Conservation (phyloP, 2,329 filamentous ascomycete species). For the Paracorniculantispora psalliotae region DNA sequence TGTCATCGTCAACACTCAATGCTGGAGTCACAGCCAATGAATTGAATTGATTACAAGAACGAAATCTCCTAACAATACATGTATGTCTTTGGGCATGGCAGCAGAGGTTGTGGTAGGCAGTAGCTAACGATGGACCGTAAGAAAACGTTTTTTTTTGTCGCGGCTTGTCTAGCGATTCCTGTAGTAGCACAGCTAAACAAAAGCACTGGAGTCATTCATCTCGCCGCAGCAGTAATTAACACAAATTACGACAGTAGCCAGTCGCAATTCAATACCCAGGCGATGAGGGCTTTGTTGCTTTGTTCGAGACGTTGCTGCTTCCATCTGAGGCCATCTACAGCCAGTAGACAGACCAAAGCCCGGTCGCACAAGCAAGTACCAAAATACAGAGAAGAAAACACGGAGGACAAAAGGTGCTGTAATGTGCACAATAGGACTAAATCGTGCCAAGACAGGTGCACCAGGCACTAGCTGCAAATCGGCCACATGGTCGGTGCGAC, state of each 20-base stretch:
- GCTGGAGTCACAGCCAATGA: background rate
- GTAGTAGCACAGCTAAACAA: background rate
- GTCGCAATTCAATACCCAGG: background rate
- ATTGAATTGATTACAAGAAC: background rate
- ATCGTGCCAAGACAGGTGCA: background rate
- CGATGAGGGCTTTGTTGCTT: background rate
- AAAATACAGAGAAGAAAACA: no score
- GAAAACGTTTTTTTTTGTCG: background rate
- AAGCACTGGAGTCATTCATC: background rate
- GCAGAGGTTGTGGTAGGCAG: background rate
- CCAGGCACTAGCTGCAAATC: constrained; percentile 1
- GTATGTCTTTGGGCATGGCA: background rate
- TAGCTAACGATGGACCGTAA: background rate
- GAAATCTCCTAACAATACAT: background rate
- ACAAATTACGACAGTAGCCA: background rate
- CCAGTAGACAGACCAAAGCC: no score
- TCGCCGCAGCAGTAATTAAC: background rate
- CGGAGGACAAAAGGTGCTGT: background rate
- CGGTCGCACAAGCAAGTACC: background rate
- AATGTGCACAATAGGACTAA: background rate
- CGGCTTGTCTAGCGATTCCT: background rate
- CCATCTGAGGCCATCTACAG: constrained; percentile 28
- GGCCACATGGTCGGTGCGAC: constrained; percentile 9
- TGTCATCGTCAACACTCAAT: background rate
- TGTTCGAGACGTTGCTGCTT: background rate